Evolutionary conservation across 2,329 filamentous ascomycete genomes (phyloP).

Genomic region (Orbilia blumenaviensis): DNA sequence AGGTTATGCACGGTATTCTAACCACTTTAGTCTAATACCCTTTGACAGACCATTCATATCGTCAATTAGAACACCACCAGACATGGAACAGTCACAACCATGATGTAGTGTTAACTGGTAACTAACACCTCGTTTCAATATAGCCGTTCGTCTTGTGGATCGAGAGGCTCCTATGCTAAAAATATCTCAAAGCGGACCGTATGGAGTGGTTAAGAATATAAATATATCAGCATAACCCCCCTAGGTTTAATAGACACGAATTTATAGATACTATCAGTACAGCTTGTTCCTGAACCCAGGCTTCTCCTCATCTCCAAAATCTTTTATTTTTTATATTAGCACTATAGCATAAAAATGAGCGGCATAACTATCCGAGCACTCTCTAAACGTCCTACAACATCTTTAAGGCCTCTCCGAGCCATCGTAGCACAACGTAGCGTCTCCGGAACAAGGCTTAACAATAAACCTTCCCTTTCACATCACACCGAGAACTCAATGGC

Average conservation of each 20-base stretch:
- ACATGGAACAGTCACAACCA: neutral
- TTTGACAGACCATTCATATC: neutral
- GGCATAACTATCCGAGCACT: conserved; percentile 15
- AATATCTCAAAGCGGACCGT: neutral
- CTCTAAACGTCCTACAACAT: conserved; percentile 5
- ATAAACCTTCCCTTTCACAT: conserved; percentile 27
- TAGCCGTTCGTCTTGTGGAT: neutral
- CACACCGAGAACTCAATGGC: conserved; percentile 20
- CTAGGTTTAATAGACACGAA: neutral
- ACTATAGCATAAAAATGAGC: conserved; percentile 15
- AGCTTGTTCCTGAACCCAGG: no score
- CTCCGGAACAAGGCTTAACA: conserved; percentile 26
- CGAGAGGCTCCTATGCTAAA: conserved; percentile 1
- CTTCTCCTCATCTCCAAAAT: no score
- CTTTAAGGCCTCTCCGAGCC: conserved; percentile 4
- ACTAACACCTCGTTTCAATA: conserved; percentile 8
- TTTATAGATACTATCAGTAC: neutral
- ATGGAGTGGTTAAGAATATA: no score
- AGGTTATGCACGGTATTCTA: neutral
- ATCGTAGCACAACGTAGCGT: conserved; percentile 7
- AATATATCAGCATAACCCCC: no score
- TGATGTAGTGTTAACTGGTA: neutral
- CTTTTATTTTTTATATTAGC: no score
- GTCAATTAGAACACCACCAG: conserved; percentile 15
- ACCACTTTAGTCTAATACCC: neutral